phyloP scores from a whole-genome alignment of 495 filamentous ascomycete genomes.

The Penicillium atrosanguineum region DNA sequence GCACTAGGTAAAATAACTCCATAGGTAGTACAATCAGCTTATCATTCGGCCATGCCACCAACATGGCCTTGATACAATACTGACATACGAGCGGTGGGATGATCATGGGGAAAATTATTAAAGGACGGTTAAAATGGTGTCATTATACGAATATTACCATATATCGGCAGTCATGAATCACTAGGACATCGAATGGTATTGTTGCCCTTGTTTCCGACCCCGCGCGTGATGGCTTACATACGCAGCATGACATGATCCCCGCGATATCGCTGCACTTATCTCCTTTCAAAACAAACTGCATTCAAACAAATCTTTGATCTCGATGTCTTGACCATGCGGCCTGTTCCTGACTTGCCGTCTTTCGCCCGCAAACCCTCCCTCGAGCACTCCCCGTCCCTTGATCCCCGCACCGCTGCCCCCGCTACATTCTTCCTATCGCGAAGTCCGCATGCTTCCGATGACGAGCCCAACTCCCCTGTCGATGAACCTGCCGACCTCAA shows the following conservation, averaged over 20 bases:
- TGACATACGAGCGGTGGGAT: not conserved
- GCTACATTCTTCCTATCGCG: constrained; percentile 50
- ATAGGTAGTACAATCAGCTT: not conserved
- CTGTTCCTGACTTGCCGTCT: constrained; percentile 31
- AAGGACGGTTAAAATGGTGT: not conserved
- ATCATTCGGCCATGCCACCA: not conserved
- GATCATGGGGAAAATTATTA: not conserved
- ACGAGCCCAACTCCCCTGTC: constrained; percentile 24
- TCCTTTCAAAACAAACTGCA: not conserved
- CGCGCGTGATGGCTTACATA: constrained; percentile 25
- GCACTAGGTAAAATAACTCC: not conserved
- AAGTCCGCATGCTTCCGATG: constrained; percentile 25
- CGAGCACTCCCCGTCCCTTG: constrained; percentile 35
- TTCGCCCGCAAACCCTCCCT: constrained; percentile 36
- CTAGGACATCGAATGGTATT: not conserved
- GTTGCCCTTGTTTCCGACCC: constrained; percentile 4
- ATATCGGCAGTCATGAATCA: not conserved
- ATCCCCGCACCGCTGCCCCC: constrained; percentile 40
- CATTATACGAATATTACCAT: not conserved
- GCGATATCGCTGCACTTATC: constrained; percentile 1
- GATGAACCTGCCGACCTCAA: constrained; percentile 20
- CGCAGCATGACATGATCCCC: constrained; percentile 16
- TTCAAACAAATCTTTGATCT: not conserved
- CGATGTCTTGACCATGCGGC: constrained; percentile 37
- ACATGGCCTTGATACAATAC: not conserved